A percentile compares a stretch with the other conserved stretches of the same genome.
Conservation (phyloP, 495 filamentous ascomycete genomes). For the Podospora conica region DNA sequence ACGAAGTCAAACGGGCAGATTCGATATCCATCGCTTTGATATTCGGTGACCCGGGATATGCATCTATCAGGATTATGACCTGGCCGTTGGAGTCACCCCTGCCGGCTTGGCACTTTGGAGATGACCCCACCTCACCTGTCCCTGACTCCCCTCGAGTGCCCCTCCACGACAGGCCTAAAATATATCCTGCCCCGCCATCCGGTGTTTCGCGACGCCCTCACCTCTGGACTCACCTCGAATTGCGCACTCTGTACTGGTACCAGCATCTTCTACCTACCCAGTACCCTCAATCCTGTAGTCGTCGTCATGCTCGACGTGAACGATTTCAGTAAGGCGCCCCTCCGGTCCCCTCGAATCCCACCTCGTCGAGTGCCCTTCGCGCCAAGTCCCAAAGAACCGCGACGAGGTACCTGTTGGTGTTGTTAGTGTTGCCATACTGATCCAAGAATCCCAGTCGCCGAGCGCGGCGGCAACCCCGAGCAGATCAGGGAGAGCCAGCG, state of each 20-base stretch:
- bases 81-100: not conserved
- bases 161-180: slow-evolving; percentile 28
- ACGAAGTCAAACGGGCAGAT: too few species aligned
- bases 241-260: not conserved
- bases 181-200: slow-evolving; percentile 30
- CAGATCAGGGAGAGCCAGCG: slow-evolving; percentile 85
- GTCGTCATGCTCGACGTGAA: slow-evolving; percentile 34
- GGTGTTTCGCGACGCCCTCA: slow-evolving; percentile 18
- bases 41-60: not conserved
- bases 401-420: not conserved
- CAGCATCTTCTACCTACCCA: not conserved
- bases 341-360: not conserved
- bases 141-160: slow-evolving; percentile 20
- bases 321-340: slow-evolving; percentile 32
- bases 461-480: slow-evolving; percentile 83
- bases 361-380: not conserved
- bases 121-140: not conserved
- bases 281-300: not conserved
- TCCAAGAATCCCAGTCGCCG: slow-evolving; percentile 44
- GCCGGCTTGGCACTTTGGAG: not conserved
- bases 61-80: not conserved
- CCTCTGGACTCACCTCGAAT: not conserved
- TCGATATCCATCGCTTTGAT: not conserved
- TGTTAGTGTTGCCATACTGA: not conserved
- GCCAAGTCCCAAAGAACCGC: not conserved